These are phyloP conservation scores for Immersiella caudata DNA, from an alignment of 495 filamentous ascomycete species.

Conservation along the genomic window DNA sequence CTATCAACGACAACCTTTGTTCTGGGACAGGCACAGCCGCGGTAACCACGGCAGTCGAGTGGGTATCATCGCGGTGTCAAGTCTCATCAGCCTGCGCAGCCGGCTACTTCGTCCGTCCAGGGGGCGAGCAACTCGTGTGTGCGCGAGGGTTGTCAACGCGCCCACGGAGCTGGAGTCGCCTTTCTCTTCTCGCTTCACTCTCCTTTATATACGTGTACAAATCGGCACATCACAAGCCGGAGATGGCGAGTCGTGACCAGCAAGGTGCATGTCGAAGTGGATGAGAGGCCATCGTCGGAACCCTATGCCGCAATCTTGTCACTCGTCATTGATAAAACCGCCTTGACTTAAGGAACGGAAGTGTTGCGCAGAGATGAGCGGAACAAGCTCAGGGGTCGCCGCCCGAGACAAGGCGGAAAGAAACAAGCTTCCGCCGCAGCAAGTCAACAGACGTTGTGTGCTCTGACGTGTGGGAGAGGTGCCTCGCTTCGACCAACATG, in stretches of 20 bases:
- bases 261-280: not conserved
- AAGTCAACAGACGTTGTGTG: not conserved
- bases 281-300: constrained; percentile 3
- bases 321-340: not conserved
- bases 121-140: not conserved
- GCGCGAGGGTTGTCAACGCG: not conserved
- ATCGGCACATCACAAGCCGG: not conserved
- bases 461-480: not conserved
- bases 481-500: not conserved
- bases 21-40: constrained; percentile 12
- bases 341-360: not conserved
- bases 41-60: constrained; percentile 1
- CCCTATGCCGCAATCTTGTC: not conserved
- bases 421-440: constrained; percentile 4
- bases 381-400: not conserved
- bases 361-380: not conserved
- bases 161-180: not conserved
- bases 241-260: not conserved
- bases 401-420: not conserved
- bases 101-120: not conserved
- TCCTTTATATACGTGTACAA: not conserved
- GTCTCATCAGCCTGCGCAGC: not conserved
- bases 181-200: not conserved
- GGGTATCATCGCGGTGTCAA: not conserved
- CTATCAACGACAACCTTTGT: constrained; percentile 3